Evolutionary conservation across 805 yeast species (phyloP).

Genomic region (Candida coquimbonensis): DNA sequence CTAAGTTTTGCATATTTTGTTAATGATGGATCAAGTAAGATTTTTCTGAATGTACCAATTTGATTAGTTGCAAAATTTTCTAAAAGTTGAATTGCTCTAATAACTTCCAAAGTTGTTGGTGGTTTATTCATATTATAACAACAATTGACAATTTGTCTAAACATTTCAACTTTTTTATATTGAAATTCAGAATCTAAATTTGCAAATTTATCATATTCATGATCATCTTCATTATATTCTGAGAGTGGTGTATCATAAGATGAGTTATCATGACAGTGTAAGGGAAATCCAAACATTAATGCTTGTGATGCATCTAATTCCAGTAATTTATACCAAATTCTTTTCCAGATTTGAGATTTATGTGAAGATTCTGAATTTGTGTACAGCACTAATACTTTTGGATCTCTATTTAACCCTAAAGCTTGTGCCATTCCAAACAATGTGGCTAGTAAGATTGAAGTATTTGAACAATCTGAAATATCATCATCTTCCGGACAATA

Average conservation of each 20-base stretch:
- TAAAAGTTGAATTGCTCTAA: constrained; percentile 25
- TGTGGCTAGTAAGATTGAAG: constrained; percentile 40
- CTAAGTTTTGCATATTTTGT: constrained; percentile 16
- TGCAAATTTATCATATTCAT: constrained; percentile 32
- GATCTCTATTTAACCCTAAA: constrained; percentile 53
- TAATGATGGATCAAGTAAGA: constrained; percentile 7
- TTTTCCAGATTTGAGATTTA: constrained; percentile 18
- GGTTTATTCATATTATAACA: constrained; percentile 28
- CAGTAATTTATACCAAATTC: constrained; percentile 20
- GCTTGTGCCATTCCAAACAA: constrained; percentile 47
- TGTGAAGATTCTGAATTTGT: constrained; percentile 5
- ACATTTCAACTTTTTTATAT: constrained; percentile 24
- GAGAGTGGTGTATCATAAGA: constrained; percentile 22
- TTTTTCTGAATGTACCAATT: constrained; percentile 23
- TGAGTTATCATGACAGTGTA: constrained; percentile 14
- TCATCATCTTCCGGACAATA: constrained; percentile 54
- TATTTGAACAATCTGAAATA: constrained; percentile 42
- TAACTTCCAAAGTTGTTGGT: constrained; percentile 30
- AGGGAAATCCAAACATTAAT: constrained; percentile 9
- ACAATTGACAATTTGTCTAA: constrained; percentile 25
- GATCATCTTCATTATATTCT: constrained; percentile 27
- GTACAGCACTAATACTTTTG: constrained; percentile 23
- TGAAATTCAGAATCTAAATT: constrained; percentile 26
- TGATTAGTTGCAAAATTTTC: constrained; percentile 25
- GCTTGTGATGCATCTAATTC: constrained; percentile 19